These are phyloP conservation scores for Hemileccinum rubropunctum DNA, from an alignment of 768 basidiomycete species.

Conservation along the genomic window DNA sequence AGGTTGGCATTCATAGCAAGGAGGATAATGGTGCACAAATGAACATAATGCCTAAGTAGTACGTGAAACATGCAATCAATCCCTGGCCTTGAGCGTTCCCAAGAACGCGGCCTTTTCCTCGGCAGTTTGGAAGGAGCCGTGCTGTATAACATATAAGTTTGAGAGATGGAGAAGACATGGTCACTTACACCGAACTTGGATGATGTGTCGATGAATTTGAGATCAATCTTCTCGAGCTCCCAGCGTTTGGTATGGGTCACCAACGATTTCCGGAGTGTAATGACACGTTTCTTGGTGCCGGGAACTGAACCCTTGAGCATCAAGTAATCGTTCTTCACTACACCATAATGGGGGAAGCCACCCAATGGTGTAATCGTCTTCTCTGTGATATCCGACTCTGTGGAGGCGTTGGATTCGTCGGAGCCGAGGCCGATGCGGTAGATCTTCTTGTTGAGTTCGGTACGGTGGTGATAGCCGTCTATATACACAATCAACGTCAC, in stretches of 20 bases:
- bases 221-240: conserved; percentile 95
- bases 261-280: conserved; percentile 95
- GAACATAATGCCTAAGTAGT: conserved; percentile 39
- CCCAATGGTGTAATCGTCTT: conserved; percentile 96
- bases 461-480: conserved; percentile 97
- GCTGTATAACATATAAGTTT: conserved; percentile 42
- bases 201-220: conserved; percentile 99
- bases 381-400: conserved; percentile 91
- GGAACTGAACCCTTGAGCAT: conserved; percentile 95
- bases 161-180: neutral
- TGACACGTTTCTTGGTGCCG: conserved; percentile 96
- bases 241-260: conserved; percentile 94
- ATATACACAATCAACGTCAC: conserved; percentile 30
- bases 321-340: conserved; percentile 98
- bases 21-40: conserved; percentile 34
- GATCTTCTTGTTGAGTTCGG: conserved; percentile 98
- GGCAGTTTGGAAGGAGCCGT: conserved; percentile 95
- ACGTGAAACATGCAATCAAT: conserved; percentile 48
- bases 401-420: conserved; percentile 84
- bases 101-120: conserved; percentile 96
- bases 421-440: conserved; percentile 86
- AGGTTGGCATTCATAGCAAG: conserved; percentile 40
- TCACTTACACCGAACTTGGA: conserved; percentile 90
- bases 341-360: conserved; percentile 99
- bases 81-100: conserved; percentile 84